A percentile compares a stretch with the other conserved stretches of the same genome.
Evolutionary conservation across 108 stramenopile genomes (phyloP).

Genomic region (Nitzschia palea): DNA sequence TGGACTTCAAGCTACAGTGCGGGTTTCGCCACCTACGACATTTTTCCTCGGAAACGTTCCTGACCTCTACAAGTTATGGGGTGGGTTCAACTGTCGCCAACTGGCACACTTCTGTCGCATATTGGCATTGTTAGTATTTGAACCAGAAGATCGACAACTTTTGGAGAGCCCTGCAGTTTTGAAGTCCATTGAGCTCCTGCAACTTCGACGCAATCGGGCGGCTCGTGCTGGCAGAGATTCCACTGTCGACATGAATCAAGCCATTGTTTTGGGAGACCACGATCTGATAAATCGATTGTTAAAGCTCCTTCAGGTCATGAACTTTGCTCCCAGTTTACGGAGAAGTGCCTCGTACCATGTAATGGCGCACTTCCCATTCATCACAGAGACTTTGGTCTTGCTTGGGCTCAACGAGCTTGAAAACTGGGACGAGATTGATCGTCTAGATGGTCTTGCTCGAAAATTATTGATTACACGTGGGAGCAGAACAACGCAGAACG

Average conservation of each 20-base stretch:
- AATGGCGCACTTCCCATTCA: slow-evolving; percentile 64
- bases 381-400: slow-evolving; percentile 60
- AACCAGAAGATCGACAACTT: slow-evolving; percentile 88
- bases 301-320: slow-evolving; percentile 70
- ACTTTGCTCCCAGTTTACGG: slow-evolving; percentile 66
- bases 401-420: slow-evolving; percentile 55
- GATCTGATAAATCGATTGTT: slow-evolving; percentile 55
- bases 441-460: slow-evolving; percentile 43
- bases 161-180: slow-evolving; percentile 69
- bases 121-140: slow-evolving; percentile 81
- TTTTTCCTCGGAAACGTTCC: slow-evolving; percentile 73
- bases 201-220: slow-evolving; percentile 73
- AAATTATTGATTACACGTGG: slow-evolving; percentile 12
- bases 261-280: slow-evolving; percentile 67
- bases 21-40: slow-evolving; percentile 37
- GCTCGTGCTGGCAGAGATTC: slow-evolving; percentile 63
- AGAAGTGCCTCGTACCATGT: slow-evolving; percentile 49
- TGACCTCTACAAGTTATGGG: slow-evolving; percentile 59
- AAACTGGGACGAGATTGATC: slow-evolving; percentile 51
- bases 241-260: slow-evolving; percentile 81
- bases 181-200: slow-evolving; percentile 78
- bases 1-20: slow-evolving; percentile 15
- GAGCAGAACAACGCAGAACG: not conserved
- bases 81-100: slow-evolving; percentile 66
- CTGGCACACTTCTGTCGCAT: slow-evolving; percentile 87